Evolutionary conservation across 2,329 filamentous ascomycete species (phyloP), one percentile per base, ranked within the genome.

Genomic region (Xylariomycetidae sp.): DNA sequence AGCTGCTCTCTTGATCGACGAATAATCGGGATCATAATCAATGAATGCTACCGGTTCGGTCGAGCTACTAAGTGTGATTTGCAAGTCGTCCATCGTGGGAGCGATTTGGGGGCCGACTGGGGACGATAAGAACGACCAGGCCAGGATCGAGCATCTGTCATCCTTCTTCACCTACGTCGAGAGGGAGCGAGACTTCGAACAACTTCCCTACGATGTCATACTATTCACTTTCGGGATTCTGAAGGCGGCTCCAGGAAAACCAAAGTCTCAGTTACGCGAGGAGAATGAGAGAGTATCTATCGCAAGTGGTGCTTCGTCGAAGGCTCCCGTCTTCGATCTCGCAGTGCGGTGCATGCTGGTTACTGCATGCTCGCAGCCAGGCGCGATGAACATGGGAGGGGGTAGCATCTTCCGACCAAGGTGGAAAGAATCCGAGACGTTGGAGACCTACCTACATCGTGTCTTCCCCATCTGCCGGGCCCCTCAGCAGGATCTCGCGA

Each of bases 341-440:
- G 14, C 13, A 15, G 26, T 27, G 9, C 26, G 26, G 8, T 27
- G 26, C 26, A 27, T 27, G 26, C 16, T 27, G 8, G 7, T 15
- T 8, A 27, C 26, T 8, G 26, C 26, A 9, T 27, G 26, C 13
- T 13, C 13, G 26, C 26, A 11, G 7, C 26, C 26, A n/a, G 26
- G 7, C n/a, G n/a, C 26, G 7, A n/a, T 15, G 9, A 27, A 11
- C 16, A 15, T 27, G 7, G 26, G 26, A 8, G 26, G 12, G 13
- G n/a, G n/a, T 15, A 27, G 26, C 13, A 27, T 27, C 9, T 27
- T 27, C 13, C 26, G 26, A 8, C 14, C 26, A 8, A 27, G 14
- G 16, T 27, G 26, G 26, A 27, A 27, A 27, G 26, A 27, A 8
- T 27, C 26, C 16, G 26, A 27, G 26, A 27, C 7, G n/a, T 15